A percentile compares a stretch with the other conserved stretches of the same genome.
Evolutionary conservation across 768 basidiomycete species (phyloP).

Genomic region (Rhizopogon vinicolor): DNA sequence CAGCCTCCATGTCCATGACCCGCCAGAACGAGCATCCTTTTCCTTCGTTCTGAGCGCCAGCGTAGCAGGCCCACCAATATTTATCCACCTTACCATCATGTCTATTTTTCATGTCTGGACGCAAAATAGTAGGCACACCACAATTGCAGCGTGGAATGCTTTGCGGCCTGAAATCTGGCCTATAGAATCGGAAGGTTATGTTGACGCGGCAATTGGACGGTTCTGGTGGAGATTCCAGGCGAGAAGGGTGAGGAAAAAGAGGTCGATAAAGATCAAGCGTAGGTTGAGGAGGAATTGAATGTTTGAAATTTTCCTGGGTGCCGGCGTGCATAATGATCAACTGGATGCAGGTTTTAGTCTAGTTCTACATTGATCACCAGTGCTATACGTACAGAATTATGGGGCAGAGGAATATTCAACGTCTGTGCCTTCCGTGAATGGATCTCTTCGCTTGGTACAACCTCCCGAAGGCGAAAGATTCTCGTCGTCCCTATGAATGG

Average conservation of each 20-base stretch:
- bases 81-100: constrained; percentile 47
- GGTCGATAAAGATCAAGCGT: constrained; percentile 72
- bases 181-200: constrained; percentile 82
- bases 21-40: constrained; percentile 78
- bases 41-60: constrained; percentile 79
- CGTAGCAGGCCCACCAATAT: constrained; percentile 79
- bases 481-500: constrained; percentile 53
- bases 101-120: constrained; percentile 77
- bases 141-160: constrained; percentile 73
- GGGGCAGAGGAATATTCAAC: constrained; percentile 69
- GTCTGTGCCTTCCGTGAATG: constrained; percentile 59
- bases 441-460: constrained; percentile 60
- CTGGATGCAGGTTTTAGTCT: constrained; percentile 29
- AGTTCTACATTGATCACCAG: neutral
- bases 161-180: constrained; percentile 70
- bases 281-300: constrained; percentile 68
- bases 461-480: constrained; percentile 72
- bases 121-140: constrained; percentile 60
- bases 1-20: constrained; percentile 62
- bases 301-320: constrained; percentile 80
- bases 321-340: constrained; percentile 85
- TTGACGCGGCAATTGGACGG: constrained; percentile 73
- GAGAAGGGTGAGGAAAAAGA: constrained; percentile 34
- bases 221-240: constrained; percentile 22
- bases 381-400: constrained; percentile 62